phyloP scores from a whole-genome alignment of 345 rosid genomes.

The Bruguiera sexangula region DNA sequence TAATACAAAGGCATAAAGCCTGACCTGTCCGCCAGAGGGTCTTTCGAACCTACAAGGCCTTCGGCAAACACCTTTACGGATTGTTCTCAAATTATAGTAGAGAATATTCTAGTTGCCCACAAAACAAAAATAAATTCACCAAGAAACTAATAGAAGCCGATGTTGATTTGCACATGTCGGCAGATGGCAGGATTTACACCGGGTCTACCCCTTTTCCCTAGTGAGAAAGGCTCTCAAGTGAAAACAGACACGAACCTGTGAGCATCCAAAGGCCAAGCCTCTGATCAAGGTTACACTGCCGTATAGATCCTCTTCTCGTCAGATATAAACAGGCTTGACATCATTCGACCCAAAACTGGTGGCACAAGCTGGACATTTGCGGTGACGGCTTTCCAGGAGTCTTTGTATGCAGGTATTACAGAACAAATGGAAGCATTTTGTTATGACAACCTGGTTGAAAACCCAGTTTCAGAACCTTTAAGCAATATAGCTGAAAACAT shows the following conservation, averaged over 20 bases:
- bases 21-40: background rate
- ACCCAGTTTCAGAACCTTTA: background rate
- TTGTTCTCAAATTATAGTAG: background rate
- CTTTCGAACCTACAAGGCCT: constrained; percentile 20
- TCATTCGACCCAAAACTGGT: constrained; percentile 86
- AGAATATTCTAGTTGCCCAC: constrained; percentile 14
- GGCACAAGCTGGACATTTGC: constrained; percentile 82
- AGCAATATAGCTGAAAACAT: background rate
- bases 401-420: constrained; percentile 83
- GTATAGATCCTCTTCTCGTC: constrained; percentile 13
- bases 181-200: constrained; percentile 13
- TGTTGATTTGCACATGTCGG: constrained; percentile 21
- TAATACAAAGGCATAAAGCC: background rate
- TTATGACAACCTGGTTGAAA: constrained; percentile 75
- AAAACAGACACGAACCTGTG: background rate
- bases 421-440: constrained; percentile 92
- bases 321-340: constrained; percentile 93
- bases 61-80: background rate
- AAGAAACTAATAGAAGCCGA: constrained; percentile 18
- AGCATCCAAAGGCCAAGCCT: constrained; percentile 17
- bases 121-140: constrained; percentile 15
- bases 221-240: constrained; percentile 14
- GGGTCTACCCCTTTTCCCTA: constrained; percentile 11
- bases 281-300: background rate
- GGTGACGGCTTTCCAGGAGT: constrained; percentile 65